Base-by-base conservation (phyloP, 805 yeast genomes). In the Cyberlindnera sargentensis region DNA sequence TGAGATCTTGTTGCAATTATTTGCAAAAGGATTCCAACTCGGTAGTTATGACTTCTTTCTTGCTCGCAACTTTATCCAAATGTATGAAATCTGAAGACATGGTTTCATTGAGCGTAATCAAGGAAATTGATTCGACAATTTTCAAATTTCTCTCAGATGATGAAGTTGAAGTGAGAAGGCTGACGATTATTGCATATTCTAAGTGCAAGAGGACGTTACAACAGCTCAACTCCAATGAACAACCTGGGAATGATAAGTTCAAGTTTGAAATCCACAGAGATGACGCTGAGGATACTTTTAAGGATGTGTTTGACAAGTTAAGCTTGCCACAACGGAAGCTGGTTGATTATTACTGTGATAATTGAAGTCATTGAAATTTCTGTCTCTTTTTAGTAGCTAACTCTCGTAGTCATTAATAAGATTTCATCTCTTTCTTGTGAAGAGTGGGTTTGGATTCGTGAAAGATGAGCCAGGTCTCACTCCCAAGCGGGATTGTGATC, bases 241-340 rank as follows among this genome's bases (percentile, higher is more conserved):
- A 39, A 11, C 7, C 6, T 34, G 20, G 20, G 20, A 63, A 56
- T 34, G 69, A 65, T 6, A 52, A 62, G 32, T 50, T 62, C 5
- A 54, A 55, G 9, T 23, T 34, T 35, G 45, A 37, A 23, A 25
- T 28, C 28, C 36, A 35, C 30, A 9, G 30, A 6, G 30, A 28
- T 31, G 52, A 54, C 40, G 6, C 24, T n/a, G 38, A 47, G 10
- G 30, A 32, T 36, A 48, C 60, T 5, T 59, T 54, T 31, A 59
- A 56, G 33, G 47, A 53, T 26, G 57, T 73, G 4, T 60, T 75
- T 47, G 62, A 56, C 31, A 64, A 62, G 44, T 55, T 76, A 33
- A 59, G 71, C 15, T 45, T 54, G 3, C 65, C 76, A 1, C 81
- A 76, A 44, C 60, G 58, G 42, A 72, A 68, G 47, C 56, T 78